Evolutionary conservation across 257 asterid genomes (phyloP), one percentile per base, ranked within the genome.

Genomic region (Primulina eburnea): DNA sequence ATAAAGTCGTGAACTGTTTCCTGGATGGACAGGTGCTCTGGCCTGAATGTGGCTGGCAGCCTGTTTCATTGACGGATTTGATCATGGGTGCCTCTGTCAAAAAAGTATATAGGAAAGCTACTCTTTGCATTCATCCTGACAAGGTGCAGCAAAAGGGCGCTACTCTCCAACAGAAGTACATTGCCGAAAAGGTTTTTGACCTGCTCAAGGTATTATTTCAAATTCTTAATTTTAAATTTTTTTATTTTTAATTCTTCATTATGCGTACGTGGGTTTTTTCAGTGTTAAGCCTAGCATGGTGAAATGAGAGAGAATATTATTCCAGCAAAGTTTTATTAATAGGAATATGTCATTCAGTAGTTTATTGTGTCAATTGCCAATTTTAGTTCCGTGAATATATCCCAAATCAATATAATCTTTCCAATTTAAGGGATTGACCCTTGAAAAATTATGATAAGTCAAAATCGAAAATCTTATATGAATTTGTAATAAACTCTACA

Each of bases 41-140:
- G 99, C 99, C 99, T 64, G 98, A 87, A 80, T 89, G 98, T 80
- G 99, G 99, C 56, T 94, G 99, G 99, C 97, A 87, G 81, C 95
- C 99, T 33, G 90, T 94, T 77, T 92, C 99, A 35, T 88, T 94
- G 89, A 94, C 99, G 59, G 99, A 94, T 79, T 78, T 94, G 82
- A 92, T 94, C 58, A 87, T 87, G 4, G 99, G 97, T 32, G 92
- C 94, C 75, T 79, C 89, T 10, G 99, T 94, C 47, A 94, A 94
- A 75, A 94, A 94, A 73, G 90, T 71, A 21, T 94, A 92, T 73
- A 84, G 99, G 80, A 94, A 94, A 84, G 98, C 99, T 32, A 94
- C 99, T 63, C 88, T 94, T 68, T 94, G 98, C 85, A 89, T 94
- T 77, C 99, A 94, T 71, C 99, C 99, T 7, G 99, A 94, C 77